A percentile compares a stretch with the other conserved stretches of the same genome.
Evolutionary conservation across 176 grass and related monocot genomes (phyloP).

Genomic region (Carex parvula): DNA sequence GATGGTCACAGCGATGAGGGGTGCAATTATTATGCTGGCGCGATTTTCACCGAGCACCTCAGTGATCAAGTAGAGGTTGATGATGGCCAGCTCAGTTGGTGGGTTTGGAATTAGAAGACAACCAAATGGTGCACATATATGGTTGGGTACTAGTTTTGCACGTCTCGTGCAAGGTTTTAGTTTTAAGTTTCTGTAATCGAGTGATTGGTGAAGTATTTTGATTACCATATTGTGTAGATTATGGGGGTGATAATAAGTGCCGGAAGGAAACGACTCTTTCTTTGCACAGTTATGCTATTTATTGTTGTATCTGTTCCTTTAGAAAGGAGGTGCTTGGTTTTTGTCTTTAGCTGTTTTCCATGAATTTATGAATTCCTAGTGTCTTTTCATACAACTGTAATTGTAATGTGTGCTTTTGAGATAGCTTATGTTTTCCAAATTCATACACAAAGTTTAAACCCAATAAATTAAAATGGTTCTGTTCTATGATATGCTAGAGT

Average conservation of each 20-base stretch:
- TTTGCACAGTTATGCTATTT: background rate
- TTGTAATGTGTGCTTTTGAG: background rate
- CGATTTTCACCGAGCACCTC: conserved; percentile 36
- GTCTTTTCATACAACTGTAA: background rate
- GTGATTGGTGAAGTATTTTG: conserved; percentile 23
- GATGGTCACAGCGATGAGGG: conserved; percentile 90
- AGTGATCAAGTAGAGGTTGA: conserved; percentile 48
- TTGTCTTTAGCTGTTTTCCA: conserved; percentile 1
- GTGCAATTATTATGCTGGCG: conserved; percentile 77
- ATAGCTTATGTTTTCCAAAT: background rate
- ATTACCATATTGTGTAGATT: conserved; percentile 29
- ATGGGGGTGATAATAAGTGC: conserved; percentile 49
- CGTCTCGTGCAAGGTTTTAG: background rate
- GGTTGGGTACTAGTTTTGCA: conserved; percentile 17
- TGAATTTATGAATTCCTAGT: background rate
- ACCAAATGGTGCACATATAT: conserved; percentile 1
- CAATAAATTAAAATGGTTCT: background rate
- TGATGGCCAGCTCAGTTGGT: conserved; percentile 49
- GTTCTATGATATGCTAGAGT: background rate
- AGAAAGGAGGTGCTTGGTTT: background rate
- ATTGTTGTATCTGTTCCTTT: background rate
- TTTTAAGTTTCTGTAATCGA: conserved; percentile 24
- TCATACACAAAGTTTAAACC: background rate
- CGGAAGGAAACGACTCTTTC: conserved; percentile 45
- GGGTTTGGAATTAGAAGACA: conserved; percentile 57